Evolutionary conservation across 2,329 filamentous ascomycete species (phyloP).

Genomic region (Anthostomella pinea): DNA sequence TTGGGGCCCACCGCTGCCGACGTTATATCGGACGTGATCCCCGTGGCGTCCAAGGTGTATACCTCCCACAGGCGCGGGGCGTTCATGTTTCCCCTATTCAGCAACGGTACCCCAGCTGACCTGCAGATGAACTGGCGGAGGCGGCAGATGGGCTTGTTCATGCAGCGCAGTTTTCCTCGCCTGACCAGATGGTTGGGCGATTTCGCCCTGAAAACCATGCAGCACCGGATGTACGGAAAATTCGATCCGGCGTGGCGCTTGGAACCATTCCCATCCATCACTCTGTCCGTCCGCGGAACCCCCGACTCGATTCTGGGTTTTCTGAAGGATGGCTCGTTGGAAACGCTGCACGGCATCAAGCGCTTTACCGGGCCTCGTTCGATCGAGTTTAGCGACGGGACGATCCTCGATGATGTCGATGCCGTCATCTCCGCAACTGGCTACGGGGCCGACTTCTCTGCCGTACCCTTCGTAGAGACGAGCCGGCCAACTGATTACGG

Average conservation of each 20-base stretch:
- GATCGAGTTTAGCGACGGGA: constrained; percentile 32
- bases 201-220: constrained; percentile 14
- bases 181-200: constrained; percentile 13
- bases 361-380: constrained; percentile 14
- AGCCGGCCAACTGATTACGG: constrained; percentile 21
- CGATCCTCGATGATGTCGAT: constrained; percentile 28
- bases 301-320: constrained; percentile 26
- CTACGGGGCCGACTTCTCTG: constrained; percentile 35
- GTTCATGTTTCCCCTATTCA: constrained; percentile 32
- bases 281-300: constrained; percentile 22
- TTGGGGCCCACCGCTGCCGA: constrained; percentile 39
- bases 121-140: constrained; percentile 33
- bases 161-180: constrained; percentile 26
- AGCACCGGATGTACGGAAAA: constrained; percentile 15
- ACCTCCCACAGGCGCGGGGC: constrained; percentile 40
- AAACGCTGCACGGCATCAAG: constrained; percentile 27
- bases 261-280: constrained; percentile 27
- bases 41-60: constrained; percentile 37
- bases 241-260: constrained; percentile 33
- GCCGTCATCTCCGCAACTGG: constrained; percentile 35
- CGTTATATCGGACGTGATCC: constrained; percentile 33
- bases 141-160: constrained; percentile 28
- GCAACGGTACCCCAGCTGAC: constrained; percentile 35
- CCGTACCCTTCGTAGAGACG: constrained; percentile 24
- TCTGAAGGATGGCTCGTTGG: constrained; percentile 26